Evolutionary conservation across 345 rosid species (phyloP).

Genomic region (Gossypioides kirkii): DNA sequence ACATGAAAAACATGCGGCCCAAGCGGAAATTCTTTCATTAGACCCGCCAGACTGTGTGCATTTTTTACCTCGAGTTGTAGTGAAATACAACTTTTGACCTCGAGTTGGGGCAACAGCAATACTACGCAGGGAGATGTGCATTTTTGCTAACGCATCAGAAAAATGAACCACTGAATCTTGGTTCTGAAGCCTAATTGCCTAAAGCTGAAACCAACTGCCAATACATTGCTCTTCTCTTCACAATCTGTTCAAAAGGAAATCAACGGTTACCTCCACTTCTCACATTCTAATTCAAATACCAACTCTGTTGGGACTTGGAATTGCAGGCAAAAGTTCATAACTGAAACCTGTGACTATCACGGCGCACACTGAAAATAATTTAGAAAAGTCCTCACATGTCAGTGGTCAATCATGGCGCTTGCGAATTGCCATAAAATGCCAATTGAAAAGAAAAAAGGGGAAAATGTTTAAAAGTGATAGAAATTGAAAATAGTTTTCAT

Average conservation of each 20-base stretch:
- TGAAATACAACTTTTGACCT: not conserved
- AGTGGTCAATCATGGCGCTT: not conserved
- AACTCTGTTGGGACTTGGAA: not conserved
- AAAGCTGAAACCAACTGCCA: not conserved
- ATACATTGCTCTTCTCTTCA: not conserved
- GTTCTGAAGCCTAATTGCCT: not conserved
- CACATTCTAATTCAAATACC: not conserved
- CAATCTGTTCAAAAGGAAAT: not conserved
- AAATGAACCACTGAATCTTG: not conserved
- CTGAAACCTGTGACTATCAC: not conserved
- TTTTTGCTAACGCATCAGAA: not conserved
- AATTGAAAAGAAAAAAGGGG: not conserved
- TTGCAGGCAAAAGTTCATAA: not conserved
- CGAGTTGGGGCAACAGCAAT: not conserved
- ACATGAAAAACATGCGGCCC: too few species aligned
- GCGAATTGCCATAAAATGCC: not conserved
- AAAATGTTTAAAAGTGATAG: not conserved
- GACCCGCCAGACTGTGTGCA: too few species aligned
- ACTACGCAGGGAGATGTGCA: not conserved
- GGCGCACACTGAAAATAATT: not conserved
- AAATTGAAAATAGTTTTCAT: not conserved
- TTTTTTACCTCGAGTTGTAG: too few species aligned
- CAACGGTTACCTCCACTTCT: not conserved
- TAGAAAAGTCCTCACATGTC: not conserved
- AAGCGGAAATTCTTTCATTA: too few species aligned